Evolutionary conservation across 2,329 filamentous ascomycete genomes (phyloP).

Genomic region (Curvularia spicifera): DNA sequence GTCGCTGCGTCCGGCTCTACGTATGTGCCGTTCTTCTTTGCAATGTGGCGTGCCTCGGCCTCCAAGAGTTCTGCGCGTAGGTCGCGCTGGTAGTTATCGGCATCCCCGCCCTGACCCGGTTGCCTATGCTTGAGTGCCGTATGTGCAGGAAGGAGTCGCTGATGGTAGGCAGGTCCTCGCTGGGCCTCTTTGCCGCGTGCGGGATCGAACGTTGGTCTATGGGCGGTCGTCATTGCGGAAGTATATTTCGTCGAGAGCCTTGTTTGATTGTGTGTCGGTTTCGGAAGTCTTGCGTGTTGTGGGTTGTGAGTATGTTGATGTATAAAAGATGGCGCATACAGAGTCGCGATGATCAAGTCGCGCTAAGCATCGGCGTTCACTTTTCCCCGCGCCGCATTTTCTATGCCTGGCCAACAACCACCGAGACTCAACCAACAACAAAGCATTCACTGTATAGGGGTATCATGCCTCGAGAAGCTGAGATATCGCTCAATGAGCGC

Average conservation of each 20-base stretch:
- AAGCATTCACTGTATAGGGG: conserved; percentile 6
- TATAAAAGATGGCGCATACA: conserved; percentile 13
- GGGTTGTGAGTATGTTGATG: conserved; percentile 14
- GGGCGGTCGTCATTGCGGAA: conserved; percentile 60
- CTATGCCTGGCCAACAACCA: conserved; percentile 14
- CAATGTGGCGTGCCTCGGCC: conserved; percentile 85
- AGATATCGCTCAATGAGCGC: conserved; percentile 87
- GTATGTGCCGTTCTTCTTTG: conserved; percentile 75
- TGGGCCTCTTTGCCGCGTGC: conserved; percentile 94
- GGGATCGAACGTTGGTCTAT: conserved; percentile 95
- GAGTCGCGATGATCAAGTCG: conserved; percentile 18
- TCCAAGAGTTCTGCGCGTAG: conserved; percentile 87
- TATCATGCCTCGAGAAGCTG: conserved; percentile 88
- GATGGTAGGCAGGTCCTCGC: conserved; percentile 92
- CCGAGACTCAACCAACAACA: conserved; percentile 15
- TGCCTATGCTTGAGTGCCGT: conserved; percentile 84
- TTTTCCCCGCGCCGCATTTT: conserved; percentile 39
- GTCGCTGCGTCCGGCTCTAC: conserved; percentile 55
- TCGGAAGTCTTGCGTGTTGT: conserved; percentile 42
- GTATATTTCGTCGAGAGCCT: neutral
- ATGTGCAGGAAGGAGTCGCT: conserved; percentile 91
- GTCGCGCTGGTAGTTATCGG: conserved; percentile 74
- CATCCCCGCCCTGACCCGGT: conserved; percentile 86
- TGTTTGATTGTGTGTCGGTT: conserved; percentile 13
- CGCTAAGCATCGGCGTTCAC: conserved; percentile 24